These are phyloP conservation scores for Aspergillus pseudoviridinutans DNA, from an alignment of 2,329 filamentous ascomycete genomes.

Conservation along the genomic window DNA sequence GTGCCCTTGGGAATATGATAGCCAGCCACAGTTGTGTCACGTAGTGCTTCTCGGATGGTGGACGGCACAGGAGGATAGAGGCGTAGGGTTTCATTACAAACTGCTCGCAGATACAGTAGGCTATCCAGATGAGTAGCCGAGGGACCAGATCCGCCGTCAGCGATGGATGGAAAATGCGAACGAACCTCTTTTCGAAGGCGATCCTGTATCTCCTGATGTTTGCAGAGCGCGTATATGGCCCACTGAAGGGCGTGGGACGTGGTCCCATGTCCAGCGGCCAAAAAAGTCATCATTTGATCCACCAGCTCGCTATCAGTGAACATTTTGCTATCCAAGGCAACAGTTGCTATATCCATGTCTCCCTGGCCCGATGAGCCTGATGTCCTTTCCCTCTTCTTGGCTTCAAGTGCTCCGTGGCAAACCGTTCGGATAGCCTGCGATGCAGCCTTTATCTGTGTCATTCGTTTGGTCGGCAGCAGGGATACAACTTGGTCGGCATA, in stretches of 20 bases:
- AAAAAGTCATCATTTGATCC: neutral
- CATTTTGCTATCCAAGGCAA: neutral
- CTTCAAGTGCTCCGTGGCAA: neutral
- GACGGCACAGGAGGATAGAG: no score
- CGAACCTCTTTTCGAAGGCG: conserved; percentile 1
- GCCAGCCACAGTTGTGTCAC: no score
- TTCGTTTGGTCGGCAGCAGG: neutral
- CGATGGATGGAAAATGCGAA: neutral
- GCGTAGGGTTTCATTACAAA: neutral
- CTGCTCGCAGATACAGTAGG: conserved; percentile 2
- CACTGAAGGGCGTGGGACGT: neutral
- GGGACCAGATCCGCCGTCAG: neutral
- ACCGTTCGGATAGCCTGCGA: neutral
- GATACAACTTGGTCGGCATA: neutral
- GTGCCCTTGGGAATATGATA: no score
- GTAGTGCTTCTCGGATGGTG: no score
- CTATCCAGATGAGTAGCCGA: conserved; percentile 1
- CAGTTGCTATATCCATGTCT: neutral
- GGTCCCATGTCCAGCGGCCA: neutral
- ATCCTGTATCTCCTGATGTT: neutral
- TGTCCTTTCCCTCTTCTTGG: neutral
- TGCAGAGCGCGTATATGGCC: neutral
- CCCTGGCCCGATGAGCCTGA: no score
- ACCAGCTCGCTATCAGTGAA: neutral
- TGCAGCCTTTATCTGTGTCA: neutral